Conservation (phyloP, 305 asterid species). For the Rubia peregrina region DNA sequence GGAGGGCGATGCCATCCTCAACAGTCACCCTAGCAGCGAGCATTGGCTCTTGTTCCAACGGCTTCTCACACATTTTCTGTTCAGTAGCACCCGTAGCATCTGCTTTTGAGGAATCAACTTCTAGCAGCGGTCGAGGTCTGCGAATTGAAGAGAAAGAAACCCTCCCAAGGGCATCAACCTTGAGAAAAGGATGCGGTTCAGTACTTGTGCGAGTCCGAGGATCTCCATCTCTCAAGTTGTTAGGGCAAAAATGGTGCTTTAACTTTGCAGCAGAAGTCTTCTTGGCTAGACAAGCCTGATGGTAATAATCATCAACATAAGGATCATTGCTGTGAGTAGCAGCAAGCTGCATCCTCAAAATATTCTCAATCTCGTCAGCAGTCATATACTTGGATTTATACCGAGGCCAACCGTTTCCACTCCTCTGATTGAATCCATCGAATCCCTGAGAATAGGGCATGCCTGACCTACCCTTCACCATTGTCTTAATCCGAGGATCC, state of each 20-base stretch:
- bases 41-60: slow-evolving; percentile 93
- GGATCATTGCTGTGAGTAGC: slow-evolving; percentile 93
- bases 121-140: slow-evolving; percentile 95
- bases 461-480: slow-evolving; percentile 57
- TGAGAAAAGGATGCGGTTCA: slow-evolving; percentile 89
- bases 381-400: slow-evolving; percentile 77
- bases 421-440: slow-evolving; percentile 44
- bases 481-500: slow-evolving; percentile 58
- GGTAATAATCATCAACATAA: slow-evolving; percentile 80
- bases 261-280: slow-evolving; percentile 67
- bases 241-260: slow-evolving; percentile 87
- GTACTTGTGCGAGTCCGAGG: slow-evolving; percentile 53
- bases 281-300: slow-evolving; percentile 81
- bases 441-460: slow-evolving; percentile 45
- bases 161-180: slow-evolving; percentile 96
- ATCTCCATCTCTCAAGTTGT: slow-evolving; percentile 54
- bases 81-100: slow-evolving; percentile 40
- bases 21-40: slow-evolving; percentile 86
- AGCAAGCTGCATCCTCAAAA: slow-evolving; percentile 76
- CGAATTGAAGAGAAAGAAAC: slow-evolving; percentile 80
- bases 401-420: slow-evolving; percentile 60
- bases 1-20: slow-evolving; percentile 74
- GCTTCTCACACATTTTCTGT: slow-evolving; percentile 51
- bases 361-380: slow-evolving; percentile 75
- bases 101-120: slow-evolving; percentile 67